Base-by-base conservation (phyloP, 2,329 filamentous ascomycete species). In the Nemania serpens region DNA sequence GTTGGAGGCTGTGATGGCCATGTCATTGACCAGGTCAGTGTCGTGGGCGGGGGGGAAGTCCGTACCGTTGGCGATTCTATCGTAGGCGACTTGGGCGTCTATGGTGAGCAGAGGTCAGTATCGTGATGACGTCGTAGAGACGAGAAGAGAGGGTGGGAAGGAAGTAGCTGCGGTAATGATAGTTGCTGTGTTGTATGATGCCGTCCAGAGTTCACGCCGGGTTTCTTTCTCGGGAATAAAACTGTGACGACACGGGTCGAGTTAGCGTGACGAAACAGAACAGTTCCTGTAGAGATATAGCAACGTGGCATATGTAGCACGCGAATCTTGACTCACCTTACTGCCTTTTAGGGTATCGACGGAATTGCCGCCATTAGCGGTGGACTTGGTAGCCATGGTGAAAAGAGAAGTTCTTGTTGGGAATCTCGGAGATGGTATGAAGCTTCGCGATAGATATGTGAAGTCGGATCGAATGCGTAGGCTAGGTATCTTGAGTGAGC, bases 51-150 rank as follows among this genome's bases (percentile, higher is more conserved):
- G 45, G 13, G 25, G 22, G 15, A 10, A 11, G 45, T 48, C 69
- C 74, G 62, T 75, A 83, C 82, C 82, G 69, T 78, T 80, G 62
- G 81, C 70, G 53, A 84, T 73, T 56, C 78, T 75, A 62, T 79
- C 73, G 70, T 79, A 82, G 58, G 81, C 80, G 75, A 79, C 77
- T 60, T 79, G 73, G 59, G 80, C 80, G 74, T 83, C 82, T 83
- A 65, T 49, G 25, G 17, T 51, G 62, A 61, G 29, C 53, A 41
- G 34, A 46, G 58, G 55, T 74, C 79, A 70, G 77, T 72, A 59
- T 64, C 55, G 61, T 57, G 34, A 69, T 64, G 64, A 68, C 60
- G 59, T 62, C 61, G 47, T 62, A 55, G 43, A 49, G 53, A 50
- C 50, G 52, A 58, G 12, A 15, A 33, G 29, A 20, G 15, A 20